Evolutionary conservation across 1,284 basidiomycete species (phyloP).

Genomic region (Prillingera fragicola): DNA sequence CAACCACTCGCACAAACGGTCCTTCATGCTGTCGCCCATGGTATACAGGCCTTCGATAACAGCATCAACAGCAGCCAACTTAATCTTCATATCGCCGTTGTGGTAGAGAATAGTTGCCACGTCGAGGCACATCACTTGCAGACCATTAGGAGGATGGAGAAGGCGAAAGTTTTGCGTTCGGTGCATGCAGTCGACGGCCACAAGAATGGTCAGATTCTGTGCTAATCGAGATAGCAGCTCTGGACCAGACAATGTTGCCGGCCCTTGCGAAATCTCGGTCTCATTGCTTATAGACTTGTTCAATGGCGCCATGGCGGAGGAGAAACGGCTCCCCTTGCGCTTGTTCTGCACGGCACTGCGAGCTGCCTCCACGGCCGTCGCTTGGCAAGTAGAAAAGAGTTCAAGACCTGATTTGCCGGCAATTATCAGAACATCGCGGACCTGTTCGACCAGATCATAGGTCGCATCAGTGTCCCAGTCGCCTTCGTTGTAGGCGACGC

Average conservation of each 20-base stretch:
- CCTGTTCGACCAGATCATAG: constrained; percentile 38
- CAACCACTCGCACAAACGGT: constrained; percentile 52
- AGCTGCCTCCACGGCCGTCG: constrained; percentile 4
- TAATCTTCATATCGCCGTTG: constrained; percentile 38
- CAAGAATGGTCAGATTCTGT: constrained; percentile 1
- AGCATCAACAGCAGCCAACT: constrained; percentile 44
- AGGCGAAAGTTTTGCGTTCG: constrained; percentile 25
- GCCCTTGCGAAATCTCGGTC: background rate
- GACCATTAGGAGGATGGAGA: constrained; percentile 33
- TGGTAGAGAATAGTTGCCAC: constrained; percentile 46
- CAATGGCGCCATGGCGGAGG: constrained; percentile 21
- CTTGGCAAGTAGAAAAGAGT: constrained; percentile 21
- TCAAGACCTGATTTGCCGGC: constrained; percentile 32
- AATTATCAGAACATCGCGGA: constrained; percentile 32
- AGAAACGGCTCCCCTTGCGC: constrained; percentile 24
- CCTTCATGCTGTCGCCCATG: constrained; percentile 43
- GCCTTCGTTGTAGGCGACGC: constrained; percentile 28
- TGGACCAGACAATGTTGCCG: constrained; percentile 9
- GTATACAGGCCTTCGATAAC: constrained; percentile 31
- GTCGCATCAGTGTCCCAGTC: constrained; percentile 32
- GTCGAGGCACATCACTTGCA: constrained; percentile 44
- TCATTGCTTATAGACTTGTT: background rate
- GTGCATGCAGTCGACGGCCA: constrained; percentile 33
- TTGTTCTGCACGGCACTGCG: constrained; percentile 16
- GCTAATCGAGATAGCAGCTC: constrained; percentile 20